These are phyloP conservation scores for Craterostigma plantagineum DNA, from an alignment of 257 asterid genomes.

Conservation along the genomic window DNA sequence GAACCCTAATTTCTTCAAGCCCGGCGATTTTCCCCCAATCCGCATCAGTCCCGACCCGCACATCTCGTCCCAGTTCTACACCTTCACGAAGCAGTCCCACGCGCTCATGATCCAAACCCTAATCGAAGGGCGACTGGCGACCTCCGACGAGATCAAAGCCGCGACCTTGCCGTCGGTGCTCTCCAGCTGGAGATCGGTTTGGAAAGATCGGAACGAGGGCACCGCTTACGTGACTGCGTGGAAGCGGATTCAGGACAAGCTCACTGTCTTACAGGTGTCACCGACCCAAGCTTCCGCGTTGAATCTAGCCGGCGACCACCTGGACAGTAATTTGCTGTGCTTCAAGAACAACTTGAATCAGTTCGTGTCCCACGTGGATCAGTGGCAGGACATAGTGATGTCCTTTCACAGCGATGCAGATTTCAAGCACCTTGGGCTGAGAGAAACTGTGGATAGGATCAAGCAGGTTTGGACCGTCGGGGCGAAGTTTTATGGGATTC, in stretches of 20 bases:
- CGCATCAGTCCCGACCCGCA: conserved; percentile 58
- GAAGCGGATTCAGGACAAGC: conserved; percentile 97
- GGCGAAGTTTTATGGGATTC: conserved; percentile 87
- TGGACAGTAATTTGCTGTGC: conserved; percentile 32
- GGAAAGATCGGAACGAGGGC: conserved; percentile 97
- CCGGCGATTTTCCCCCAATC: conserved; percentile 5
- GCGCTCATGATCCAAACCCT: conserved; percentile 60
- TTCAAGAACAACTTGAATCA: conserved; percentile 81
- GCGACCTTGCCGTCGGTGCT: conserved; percentile 64
- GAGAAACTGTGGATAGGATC: conserved; percentile 68
- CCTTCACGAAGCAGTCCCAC: conserved; percentile 75
- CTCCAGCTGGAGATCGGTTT: conserved; percentile 82
- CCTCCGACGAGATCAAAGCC: conserved; percentile 76
- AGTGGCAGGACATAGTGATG: conserved; percentile 95
- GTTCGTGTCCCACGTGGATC: conserved; percentile 70
- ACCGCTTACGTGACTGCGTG: conserved; percentile 90
- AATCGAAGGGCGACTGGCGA: conserved; percentile 49
- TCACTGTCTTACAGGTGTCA: conserved; percentile 25
- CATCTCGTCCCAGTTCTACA: conserved; percentile 82
- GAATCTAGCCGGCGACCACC: too few relatives aligned
- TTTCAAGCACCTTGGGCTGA: conserved; percentile 68
- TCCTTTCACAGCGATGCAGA: conserved; percentile 60
- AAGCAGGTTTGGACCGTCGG: conserved; percentile 97
- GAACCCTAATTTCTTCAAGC: too few relatives aligned
- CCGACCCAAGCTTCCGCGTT: conserved; percentile 1